phyloP scores from a whole-genome alignment of 306 rosid species.

The Nissolia schottii region DNA sequence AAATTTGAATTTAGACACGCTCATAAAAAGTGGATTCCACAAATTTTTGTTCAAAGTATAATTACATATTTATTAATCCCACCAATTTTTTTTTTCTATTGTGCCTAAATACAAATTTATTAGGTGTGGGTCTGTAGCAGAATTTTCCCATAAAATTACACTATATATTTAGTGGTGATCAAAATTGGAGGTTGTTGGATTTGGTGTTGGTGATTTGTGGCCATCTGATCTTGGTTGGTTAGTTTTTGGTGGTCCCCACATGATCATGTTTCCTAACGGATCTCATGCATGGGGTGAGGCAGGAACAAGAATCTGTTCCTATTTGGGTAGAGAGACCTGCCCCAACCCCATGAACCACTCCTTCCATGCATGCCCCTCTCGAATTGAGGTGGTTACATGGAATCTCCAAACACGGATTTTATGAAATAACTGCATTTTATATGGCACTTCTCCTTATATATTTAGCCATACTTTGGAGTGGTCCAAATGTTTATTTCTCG shows the following conservation, averaged over 20 bases:
- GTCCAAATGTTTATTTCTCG: constrained; percentile 15
- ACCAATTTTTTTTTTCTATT: too few relatives aligned
- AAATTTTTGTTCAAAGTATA: too few relatives aligned
- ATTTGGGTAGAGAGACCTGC: constrained; percentile 60
- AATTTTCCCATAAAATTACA: not conserved
- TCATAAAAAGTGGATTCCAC: too few relatives aligned
- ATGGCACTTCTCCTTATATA: too few relatives aligned
- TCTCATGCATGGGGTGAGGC: constrained; percentile 41
- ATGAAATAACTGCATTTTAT: constrained; percentile 12
- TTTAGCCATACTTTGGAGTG: not conserved
- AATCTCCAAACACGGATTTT: constrained; percentile 29
- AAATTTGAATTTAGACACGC: too few relatives aligned
- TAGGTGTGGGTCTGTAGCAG: too few relatives aligned
- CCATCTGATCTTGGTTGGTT: constrained; percentile 9
- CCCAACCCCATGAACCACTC: constrained; percentile 51
- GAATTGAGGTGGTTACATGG: constrained; percentile 42
- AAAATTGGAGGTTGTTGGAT: not conserved
- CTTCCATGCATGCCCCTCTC: constrained; percentile 33
- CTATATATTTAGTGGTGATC: not conserved
- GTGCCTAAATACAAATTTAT: too few relatives aligned
- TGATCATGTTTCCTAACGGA: constrained; percentile 23
- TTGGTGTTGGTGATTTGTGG: not conserved
- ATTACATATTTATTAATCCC: too few relatives aligned
- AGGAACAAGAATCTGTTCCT: constrained; percentile 43
- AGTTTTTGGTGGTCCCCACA: constrained; percentile 40